These are phyloP conservation scores for Cladosporium phlei DNA, from an alignment of 2,329 filamentous ascomycete genomes.

Conservation along the genomic window DNA sequence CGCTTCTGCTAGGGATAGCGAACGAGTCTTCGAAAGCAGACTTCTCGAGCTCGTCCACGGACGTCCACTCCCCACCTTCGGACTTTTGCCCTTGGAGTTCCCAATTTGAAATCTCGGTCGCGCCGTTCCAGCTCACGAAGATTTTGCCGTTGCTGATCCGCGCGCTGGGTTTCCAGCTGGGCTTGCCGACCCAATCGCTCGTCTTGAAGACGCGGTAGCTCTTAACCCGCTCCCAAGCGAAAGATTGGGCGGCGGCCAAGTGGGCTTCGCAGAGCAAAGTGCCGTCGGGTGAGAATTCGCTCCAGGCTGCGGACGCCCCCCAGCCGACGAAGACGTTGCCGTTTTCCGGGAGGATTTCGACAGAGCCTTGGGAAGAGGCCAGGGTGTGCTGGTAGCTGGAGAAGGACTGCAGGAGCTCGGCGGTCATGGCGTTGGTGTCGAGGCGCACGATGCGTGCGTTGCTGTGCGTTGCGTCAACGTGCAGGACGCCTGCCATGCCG, in stretches of 20 bases:
- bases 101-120: constrained; percentile 45
- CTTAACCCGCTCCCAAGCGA: constrained; percentile 29
- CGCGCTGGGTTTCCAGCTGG: constrained; percentile 23
- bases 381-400: constrained; percentile 38
- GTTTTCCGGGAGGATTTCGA: constrained; percentile 45
- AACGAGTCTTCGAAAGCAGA: constrained; percentile 19
- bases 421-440: constrained; percentile 39
- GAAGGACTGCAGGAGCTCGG: constrained; percentile 40
- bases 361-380: constrained; percentile 48
- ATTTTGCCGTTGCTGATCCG: constrained; percentile 26
- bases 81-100: constrained; percentile 27
- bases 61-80: constrained; percentile 5
- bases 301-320: constrained; percentile 49
- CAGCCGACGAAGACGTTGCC: constrained; percentile 49
- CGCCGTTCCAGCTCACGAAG: constrained; percentile 52
- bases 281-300: constrained; percentile 42
- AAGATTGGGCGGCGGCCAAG: constrained; percentile 31
- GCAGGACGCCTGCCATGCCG: constrained; percentile 43
- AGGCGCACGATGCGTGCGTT: constrained; percentile 41
- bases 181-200: constrained; percentile 26
- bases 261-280: constrained; percentile 41
- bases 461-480: constrained; percentile 29
- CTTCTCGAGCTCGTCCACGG: constrained; percentile 2
- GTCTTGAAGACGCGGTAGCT: constrained; percentile 36
- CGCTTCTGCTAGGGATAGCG: constrained; percentile 12